Evolutionary conservation across 163 green algal genomes (phyloP), one percentile per base, ranked within the genome.

Genomic region (Picocystis sp.): DNA sequence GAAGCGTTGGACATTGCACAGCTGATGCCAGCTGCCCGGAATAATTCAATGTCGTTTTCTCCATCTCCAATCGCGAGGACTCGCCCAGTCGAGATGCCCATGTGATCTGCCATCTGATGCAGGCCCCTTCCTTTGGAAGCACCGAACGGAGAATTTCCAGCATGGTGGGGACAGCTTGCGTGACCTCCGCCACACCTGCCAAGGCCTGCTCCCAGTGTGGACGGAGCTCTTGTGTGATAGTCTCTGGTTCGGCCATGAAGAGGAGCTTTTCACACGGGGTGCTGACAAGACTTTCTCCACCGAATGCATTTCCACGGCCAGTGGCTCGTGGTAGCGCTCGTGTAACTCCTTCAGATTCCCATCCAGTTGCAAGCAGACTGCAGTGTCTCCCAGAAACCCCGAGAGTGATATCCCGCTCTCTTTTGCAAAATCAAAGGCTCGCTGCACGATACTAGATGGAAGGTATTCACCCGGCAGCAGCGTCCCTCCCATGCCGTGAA

Each of bases 1-100:
- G 86, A 75, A 2, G 81, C 86, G 47, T 95, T 95, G 35, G 65
- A 82, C 86, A 95, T 94, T 2, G 83, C 86, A 22, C 94, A 69
- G 1, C 86, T 86, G 8, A 89, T 44, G 11, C 67, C 83, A 1
- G 65, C 80, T 15, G 66, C 57, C 1, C 65, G 15, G n/a, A 93
- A 57, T 69, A 93, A 74, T n/a, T 79, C 65, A 43, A 84, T 56
- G 45, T 93, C 82, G 61, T 92, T 93, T 49, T 73, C 65, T 15
- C 87, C 87, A 58, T 96, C 87, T 0, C 84, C 84, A 5, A 87
- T 56, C 0, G 79, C 73, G 72, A 85, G 67, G 23, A 78, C 65
- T n/a, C 69, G 41, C 0, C 62, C 46, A 9, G 54, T 49, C 10
- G 49, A 70, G 24, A 34, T 50, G 0, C 69, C 63, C 29, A 89